Conservation (phyloP, 2,329 filamentous ascomycete species). For the Alternaria triticimaculans region DNA sequence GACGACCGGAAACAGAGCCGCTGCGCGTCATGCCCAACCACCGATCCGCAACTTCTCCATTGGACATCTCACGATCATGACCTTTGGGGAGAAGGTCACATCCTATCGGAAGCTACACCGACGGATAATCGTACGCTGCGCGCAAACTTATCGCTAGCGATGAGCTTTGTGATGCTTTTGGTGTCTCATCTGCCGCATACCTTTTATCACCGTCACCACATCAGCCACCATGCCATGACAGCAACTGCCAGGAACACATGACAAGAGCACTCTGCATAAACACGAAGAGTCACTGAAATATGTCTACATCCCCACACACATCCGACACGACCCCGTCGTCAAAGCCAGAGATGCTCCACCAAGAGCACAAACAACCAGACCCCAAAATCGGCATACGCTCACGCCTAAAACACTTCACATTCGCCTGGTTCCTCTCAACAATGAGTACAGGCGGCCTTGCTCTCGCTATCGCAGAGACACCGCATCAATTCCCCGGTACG, state of each 20-base stretch:
- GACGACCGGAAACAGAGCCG: background rate
- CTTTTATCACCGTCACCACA: background rate
- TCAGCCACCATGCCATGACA: background rate
- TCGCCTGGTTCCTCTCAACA: conserved; percentile 54
- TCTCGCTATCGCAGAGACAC: conserved; percentile 50
- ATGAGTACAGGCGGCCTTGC: conserved; percentile 57
- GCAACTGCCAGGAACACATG: background rate
- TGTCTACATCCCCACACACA: background rate
- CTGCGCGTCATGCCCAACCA: background rate
- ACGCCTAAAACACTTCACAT: conserved; percentile 50
- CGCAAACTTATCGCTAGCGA: background rate
- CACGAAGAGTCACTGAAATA: background rate
- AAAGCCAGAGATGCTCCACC: background rate
- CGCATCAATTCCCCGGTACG: conserved; percentile 47
- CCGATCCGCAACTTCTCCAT: background rate
- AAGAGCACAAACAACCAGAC: background rate
- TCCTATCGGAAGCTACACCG: background rate
- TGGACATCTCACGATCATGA: background rate
- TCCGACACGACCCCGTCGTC: background rate
- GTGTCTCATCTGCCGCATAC: background rate
- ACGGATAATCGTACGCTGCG: background rate
- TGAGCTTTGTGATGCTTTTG: background rate
- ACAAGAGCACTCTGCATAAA: background rate
- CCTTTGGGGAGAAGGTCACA: background rate
- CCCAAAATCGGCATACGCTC: conserved; percentile 21